A percentile compares a stretch with the other conserved stretches of the same genome.
Conservation (phyloP, 805 yeast genomes). For the Ogataea paradorogensis region DNA sequence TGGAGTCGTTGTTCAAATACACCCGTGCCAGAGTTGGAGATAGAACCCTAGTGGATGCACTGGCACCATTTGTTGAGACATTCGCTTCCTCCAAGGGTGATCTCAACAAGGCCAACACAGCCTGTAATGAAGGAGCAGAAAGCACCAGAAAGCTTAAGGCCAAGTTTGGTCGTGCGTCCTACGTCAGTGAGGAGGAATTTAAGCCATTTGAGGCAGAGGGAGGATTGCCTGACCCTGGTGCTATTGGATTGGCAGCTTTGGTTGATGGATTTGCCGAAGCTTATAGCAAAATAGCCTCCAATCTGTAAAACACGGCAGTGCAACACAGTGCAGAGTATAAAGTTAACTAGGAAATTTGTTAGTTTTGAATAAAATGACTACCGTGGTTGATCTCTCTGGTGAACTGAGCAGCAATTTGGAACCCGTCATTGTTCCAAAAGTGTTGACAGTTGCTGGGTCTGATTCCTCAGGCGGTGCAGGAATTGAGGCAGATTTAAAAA, state of each 20-base stretch:
- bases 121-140: constrained; percentile 75
- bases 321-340: constrained; percentile 3
- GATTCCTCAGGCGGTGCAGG: constrained; percentile 95
- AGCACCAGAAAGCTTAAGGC: constrained; percentile 74
- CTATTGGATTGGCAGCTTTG: constrained; percentile 65
- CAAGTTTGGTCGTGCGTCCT: constrained; percentile 90
- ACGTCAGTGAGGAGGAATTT: constrained; percentile 65
- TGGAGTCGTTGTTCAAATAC: constrained; percentile 74
- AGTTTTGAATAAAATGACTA: background rate
- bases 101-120: constrained; percentile 57
- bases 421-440: constrained; percentile 34
- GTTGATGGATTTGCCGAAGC: constrained; percentile 32
- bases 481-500: constrained; percentile 84
- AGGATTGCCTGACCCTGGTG: constrained; percentile 95
- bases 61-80: constrained; percentile 79
- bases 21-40: constrained; percentile 89
- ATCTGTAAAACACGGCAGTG: constrained; percentile 14
- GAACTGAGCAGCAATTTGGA: constrained; percentile 4
- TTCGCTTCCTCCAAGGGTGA: constrained; percentile 48
- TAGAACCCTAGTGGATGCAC: constrained; percentile 83
- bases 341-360: background rate
- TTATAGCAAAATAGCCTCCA: constrained; percentile 20
- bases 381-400: constrained; percentile 9
- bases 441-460: constrained; percentile 64
- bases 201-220: constrained; percentile 50